Base-by-base conservation (phyloP, 2,329 filamentous ascomycete genomes). In the Epichloe glyceriae region DNA sequence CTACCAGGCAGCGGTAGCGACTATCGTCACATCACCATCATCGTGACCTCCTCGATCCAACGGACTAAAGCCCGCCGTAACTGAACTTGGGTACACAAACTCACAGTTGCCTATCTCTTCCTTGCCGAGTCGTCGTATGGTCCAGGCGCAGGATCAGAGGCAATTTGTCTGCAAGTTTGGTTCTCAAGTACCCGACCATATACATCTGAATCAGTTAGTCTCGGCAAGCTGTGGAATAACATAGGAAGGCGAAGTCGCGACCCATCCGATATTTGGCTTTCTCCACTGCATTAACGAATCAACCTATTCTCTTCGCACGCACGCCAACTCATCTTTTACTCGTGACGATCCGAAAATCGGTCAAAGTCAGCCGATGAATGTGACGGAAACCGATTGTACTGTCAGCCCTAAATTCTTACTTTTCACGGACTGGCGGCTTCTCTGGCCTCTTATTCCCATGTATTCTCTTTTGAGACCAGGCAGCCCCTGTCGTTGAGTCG, bases 371-470 rank as follows among this genome's bases (percentile, higher is more conserved):
- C n/a, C 30, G 15, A 34, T 30, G 17, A 35, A 35, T 15, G 30
- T 11, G 12, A 34, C 30, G 5, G 30, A n/a, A 20, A 35, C 4
- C 22, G 22, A 26, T 8, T 26, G 22, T 26, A 26, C 22, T 26
- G 22, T 26, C 7, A 26, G 35, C 35, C 11, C 20, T 26, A 10
- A 8, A 15, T 15, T 39, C 5, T 38, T 20, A 20, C 20, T n/a
- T 41, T 20, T 4, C n/a, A 34, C 17, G 47, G 22, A 50, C 20
- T 33, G n/a, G 20, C 37, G 46, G 38, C 33, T 19, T 22, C 12
- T 39, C 26, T n/a, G 35, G 22, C 15, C 37, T 47, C 46, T 15
- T 34, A 38, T 52, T 30, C 53, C 50, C 52, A 65, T 64, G 62
- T 59, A 57, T 57, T 60, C 60, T 52, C 54, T 53, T 34, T 56